Percentiles rank a stretch among this genome's conserved stretches.
These are phyloP conservation scores for Xylaria sp. DNA, from an alignment of 2,329 filamentous ascomycete species.

Conservation along the genomic window DNA sequence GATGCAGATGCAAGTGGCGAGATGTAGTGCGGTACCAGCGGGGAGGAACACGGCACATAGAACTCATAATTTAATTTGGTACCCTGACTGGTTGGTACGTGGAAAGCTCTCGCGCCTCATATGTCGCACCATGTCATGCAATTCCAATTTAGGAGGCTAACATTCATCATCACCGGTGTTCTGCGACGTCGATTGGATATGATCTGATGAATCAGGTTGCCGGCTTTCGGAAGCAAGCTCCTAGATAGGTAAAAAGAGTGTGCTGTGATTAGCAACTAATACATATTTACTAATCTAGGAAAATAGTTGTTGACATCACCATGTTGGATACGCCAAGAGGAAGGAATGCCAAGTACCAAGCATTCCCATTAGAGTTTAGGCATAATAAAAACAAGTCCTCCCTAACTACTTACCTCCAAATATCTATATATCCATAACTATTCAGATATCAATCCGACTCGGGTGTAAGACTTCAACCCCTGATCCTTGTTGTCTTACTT, in stretches of 20 bases:
- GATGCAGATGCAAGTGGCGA: conserved; percentile 7
- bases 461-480: too few relatives aligned
- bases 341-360: conserved; percentile 5
- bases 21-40: conserved; percentile 4
- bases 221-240: neutral
- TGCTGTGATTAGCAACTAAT: neutral
- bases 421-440: neutral
- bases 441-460: neutral
- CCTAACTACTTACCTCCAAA: neutral
- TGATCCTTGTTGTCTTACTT: too few relatives aligned
- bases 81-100: conserved; percentile 11
- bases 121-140: conserved; percentile 4
- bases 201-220: neutral
- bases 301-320: conserved; percentile 25
- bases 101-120: conserved; percentile 1
- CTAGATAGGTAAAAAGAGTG: neutral
- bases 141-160: neutral
- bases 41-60: conserved; percentile 12
- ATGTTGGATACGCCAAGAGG: neutral
- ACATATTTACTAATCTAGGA: neutral
- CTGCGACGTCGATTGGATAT: neutral
- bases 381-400: neutral
- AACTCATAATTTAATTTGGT: conserved; percentile 24
- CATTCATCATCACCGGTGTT: conserved; percentile 2
- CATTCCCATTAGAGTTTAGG: neutral